Evolutionary conservation across 2,329 filamentous ascomycete genomes (phyloP), one percentile per base, ranked within the genome.

Genomic region (Tolypocladium endophyticum): DNA sequence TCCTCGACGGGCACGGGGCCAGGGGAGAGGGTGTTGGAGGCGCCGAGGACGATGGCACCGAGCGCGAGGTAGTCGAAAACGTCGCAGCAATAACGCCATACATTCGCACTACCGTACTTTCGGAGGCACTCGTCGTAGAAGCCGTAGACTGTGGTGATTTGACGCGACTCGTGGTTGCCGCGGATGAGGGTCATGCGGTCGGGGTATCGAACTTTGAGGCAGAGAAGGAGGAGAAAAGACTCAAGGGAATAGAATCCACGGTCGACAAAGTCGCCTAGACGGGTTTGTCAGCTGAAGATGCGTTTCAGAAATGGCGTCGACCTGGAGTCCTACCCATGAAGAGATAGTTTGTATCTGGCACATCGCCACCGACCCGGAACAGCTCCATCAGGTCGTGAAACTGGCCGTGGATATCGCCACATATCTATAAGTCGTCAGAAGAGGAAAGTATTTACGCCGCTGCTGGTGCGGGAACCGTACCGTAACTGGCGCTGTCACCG

Each of bases 321-420:
- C 8, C 47, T 5, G 8, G n/a, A 25, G 25, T 43, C 75, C 54
- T 79, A 90, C 88, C 92, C 91, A 97, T 96, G 77, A 97, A 97
- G 4, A 97, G 84, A 74, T 97, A 97, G 71, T 96, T 96, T 38
- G 92, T 97, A 70, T 97, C 93, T 47, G 92, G 92, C 4, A 95
- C 90, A 72, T 96, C 91, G 64, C 92, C 92, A 62, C 92, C 92
- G 4, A 97, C 92, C 58, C 92, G 85, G 72, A 97, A 97, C 7
- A 97, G 84, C 74, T 97, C 93, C 93, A 97, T 97, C 68, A 97
- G 76, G 71, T 97, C 92, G 70, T 97, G 92, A 71, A 97, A 97
- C 73, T 97, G 92, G 66, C 92, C 92, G 71, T 97, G 93, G 60
- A 97, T 97, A 71, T 97, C 93, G 68, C 93, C 93, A 71, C 93